phyloP scores from a whole-genome alignment of 768 basidiomycete genomes.

The Calocybe cyanea region DNA sequence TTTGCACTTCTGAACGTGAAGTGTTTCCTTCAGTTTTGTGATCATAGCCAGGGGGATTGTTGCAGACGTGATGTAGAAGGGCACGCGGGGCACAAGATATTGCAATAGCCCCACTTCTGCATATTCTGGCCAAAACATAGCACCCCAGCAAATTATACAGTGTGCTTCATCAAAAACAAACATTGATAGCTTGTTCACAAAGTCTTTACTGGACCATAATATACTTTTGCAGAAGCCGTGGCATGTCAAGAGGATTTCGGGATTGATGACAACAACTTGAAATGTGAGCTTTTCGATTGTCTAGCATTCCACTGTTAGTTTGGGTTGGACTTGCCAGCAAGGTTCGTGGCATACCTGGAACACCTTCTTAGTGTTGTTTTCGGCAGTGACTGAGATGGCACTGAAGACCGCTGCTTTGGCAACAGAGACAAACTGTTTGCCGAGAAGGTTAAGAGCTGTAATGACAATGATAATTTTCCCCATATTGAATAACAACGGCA shows the following conservation, averaged over 20 bases:
- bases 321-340: not conserved
- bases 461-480: slow-evolving; percentile 23
- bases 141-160: slow-evolving; percentile 26
- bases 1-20: not conserved
- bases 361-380: slow-evolving; percentile 14
- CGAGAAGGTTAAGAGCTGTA: slow-evolving; percentile 22
- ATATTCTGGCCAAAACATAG: slow-evolving; percentile 25
- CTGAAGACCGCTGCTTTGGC: slow-evolving; percentile 13
- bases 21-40: not conserved
- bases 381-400: slow-evolving; percentile 16
- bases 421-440: slow-evolving; percentile 16
- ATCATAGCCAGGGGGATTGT: slow-evolving; percentile 4
- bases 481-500: slow-evolving; percentile 21
- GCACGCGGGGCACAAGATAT: not conserved
- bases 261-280: not conserved
- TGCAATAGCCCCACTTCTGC: slow-evolving; percentile 11
- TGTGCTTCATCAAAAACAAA: slow-evolving; percentile 30
- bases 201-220: slow-evolving; percentile 4
- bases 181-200: slow-evolving; percentile 18
- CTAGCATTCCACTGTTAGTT: not conserved
- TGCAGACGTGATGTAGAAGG: slow-evolving; percentile 7
- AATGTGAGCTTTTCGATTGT: not conserved
- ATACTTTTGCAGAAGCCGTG: not conserved
- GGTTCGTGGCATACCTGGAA: slow-evolving; percentile 12
- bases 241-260: not conserved